Percentiles rank a stretch among this genome's conserved stretches.
phyloP scores from a whole-genome alignment of 345 rosid species.

The Camelina sativa region DNA sequence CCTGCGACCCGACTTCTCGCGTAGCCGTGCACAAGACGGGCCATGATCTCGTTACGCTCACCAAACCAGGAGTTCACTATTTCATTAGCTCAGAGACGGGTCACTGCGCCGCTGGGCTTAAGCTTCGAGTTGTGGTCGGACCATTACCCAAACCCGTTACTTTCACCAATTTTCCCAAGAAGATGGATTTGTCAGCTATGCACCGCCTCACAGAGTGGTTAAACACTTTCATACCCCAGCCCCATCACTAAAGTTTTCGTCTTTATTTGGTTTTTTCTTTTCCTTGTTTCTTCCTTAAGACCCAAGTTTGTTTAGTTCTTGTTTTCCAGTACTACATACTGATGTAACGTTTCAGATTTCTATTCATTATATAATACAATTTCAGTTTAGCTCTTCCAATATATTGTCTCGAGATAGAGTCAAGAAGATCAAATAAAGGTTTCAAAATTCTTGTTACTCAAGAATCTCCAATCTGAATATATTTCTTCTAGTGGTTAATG shows the following conservation, averaged over 20 bases:
- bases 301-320: too few relatives aligned
- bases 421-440: too few relatives aligned
- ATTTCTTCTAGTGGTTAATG: background rate
- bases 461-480: too few relatives aligned
- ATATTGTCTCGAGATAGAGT: too few relatives aligned
- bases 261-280: too few relatives aligned
- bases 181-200: background rate
- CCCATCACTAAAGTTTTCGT: background rate
- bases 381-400: too few relatives aligned
- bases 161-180: background rate
- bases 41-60: background rate
- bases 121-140: background rate
- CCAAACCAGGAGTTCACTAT: background rate
- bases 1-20: background rate
- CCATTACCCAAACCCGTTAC: background rate
- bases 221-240: background rate
- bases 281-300: too few relatives aligned
- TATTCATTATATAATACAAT: too few relatives aligned
- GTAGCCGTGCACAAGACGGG: background rate
- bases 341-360: too few relatives aligned
- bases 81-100: slow-evolving; percentile 1
- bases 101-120: background rate
- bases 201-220: background rate
- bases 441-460: too few relatives aligned
- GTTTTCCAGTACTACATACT: too few relatives aligned